phyloP scores from a whole-genome alignment of 1,139 yeast genomes.

The Candida anutae region DNA sequence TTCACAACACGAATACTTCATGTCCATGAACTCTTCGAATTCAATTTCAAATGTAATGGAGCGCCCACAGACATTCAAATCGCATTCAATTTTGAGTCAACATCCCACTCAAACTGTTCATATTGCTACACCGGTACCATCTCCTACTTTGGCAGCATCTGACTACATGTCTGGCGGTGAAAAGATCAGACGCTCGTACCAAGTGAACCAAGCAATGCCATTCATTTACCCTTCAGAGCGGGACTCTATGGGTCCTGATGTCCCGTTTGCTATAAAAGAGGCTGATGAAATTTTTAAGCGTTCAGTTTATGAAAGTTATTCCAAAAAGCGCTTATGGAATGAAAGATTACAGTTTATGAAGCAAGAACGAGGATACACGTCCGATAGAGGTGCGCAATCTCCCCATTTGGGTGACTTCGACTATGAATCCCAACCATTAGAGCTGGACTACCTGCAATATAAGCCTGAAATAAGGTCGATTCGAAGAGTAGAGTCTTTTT shows the following conservation, averaged over 20 bases:
- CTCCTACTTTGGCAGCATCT: conserved; percentile 67
- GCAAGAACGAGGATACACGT: conserved; percentile 65
- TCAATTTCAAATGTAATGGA: conserved; percentile 53
- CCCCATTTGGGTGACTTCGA: conserved; percentile 12
- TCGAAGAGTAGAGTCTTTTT: conserved; percentile 54
- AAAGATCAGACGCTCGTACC: conserved; percentile 64
- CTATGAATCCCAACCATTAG: conserved; percentile 10
- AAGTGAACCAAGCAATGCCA: conserved; percentile 75
- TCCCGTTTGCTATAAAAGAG: conserved; percentile 74
- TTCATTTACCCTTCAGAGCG: conserved; percentile 54
- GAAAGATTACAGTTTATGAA: conserved; percentile 64
- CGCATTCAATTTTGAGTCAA: conserved; percentile 47
- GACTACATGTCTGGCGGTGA: conserved; percentile 51
- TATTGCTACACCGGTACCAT: conserved; percentile 84
- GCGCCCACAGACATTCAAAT: conserved; percentile 47
- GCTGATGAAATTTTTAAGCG: conserved; percentile 56
- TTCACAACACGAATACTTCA: conserved; percentile 21
- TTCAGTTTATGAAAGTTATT: conserved; percentile 59
- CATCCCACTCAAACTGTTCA: conserved; percentile 63
- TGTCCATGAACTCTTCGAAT: conserved; percentile 37
- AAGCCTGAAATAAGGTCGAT: conserved; percentile 35
- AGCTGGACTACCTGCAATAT: conserved; percentile 9
- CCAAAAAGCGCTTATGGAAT: conserved; percentile 60
- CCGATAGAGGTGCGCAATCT: conserved; percentile 13
- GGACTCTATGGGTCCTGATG: conserved; percentile 10